phyloP scores from a whole-genome alignment of 2,329 filamentous ascomycete genomes.

The Aspergillus caelatus region DNA sequence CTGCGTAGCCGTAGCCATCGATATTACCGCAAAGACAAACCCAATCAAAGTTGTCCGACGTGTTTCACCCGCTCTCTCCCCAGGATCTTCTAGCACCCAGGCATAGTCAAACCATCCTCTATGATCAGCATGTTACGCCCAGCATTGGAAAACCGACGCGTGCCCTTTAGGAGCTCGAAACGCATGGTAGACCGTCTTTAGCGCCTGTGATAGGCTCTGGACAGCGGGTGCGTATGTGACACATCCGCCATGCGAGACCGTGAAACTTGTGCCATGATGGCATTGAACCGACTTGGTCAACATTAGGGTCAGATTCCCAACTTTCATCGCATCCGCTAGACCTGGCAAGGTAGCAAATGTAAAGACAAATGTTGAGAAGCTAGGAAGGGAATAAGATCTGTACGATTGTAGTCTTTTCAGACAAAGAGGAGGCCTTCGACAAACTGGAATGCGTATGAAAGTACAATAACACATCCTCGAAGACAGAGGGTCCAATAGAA shows the following conservation, averaged over 20 bases:
- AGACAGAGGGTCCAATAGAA: slow-evolving; percentile 20
- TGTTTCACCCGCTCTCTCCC: slow-evolving; percentile 56
- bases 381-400: slow-evolving; percentile 72
- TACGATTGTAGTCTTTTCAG: slow-evolving; percentile 45
- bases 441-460: slow-evolving; percentile 8
- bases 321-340: slow-evolving; percentile 60
- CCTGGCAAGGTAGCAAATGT: slow-evolving; percentile 45
- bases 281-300: slow-evolving; percentile 65
- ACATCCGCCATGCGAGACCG: slow-evolving; percentile 68
- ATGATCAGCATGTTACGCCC: slow-evolving; percentile 64
- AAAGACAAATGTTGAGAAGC: slow-evolving; percentile 76
- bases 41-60: slow-evolving; percentile 53
- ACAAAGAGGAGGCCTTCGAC: slow-evolving; percentile 42
- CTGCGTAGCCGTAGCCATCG: slow-evolving; percentile 24
- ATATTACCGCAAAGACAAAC: slow-evolving; percentile 54
- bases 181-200: slow-evolving; percentile 51
- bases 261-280: slow-evolving; percentile 60
- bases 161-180: slow-evolving; percentile 43
- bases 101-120: slow-evolving; percentile 58
- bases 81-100: slow-evolving; percentile 33
- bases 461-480: slow-evolving; percentile 17
- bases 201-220: slow-evolving; percentile 47
- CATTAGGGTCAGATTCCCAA: slow-evolving; percentile 96
- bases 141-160: slow-evolving; percentile 59
- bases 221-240: slow-evolving; percentile 63